Evolutionary conservation across 2,329 filamentous ascomycete genomes (phyloP).

Genomic region (Emergomyces orientalis): DNA sequence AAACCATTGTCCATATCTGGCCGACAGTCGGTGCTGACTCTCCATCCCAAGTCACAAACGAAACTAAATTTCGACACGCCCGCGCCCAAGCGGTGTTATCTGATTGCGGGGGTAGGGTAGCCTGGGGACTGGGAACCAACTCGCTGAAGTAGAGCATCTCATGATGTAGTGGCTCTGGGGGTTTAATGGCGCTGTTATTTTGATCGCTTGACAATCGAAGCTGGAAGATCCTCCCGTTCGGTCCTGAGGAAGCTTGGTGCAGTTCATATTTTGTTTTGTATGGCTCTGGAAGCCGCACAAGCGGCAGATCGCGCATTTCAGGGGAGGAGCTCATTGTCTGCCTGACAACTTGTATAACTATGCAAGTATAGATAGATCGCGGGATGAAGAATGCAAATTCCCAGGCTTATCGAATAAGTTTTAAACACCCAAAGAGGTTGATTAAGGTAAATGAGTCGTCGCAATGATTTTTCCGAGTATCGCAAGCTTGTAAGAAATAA

Average conservation of each 20-base stretch:
- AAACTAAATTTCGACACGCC: constrained; percentile 24
- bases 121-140: constrained; percentile 17
- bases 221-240: constrained; percentile 14
- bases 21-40: constrained; percentile 24
- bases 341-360: background rate
- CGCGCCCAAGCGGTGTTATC: constrained; percentile 36
- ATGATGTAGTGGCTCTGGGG: constrained; percentile 23
- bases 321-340: constrained; percentile 9
- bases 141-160: constrained; percentile 25
- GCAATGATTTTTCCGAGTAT: background rate
- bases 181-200: constrained; percentile 15
- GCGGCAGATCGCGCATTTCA: constrained; percentile 12
- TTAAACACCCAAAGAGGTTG: background rate
- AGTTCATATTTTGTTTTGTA: constrained; percentile 19
- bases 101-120: constrained; percentile 17
- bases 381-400: background rate
- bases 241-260: constrained; percentile 11
- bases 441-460: background rate
- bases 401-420: background rate
- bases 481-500: background rate
- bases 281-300: constrained; percentile 18
- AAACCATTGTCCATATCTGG: constrained; percentile 34
- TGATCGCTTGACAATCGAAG: constrained; percentile 17
- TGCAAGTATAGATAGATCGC: background rate
- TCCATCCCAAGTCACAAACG: constrained; percentile 27